Percentiles rank a stretch among this genome's conserved stretches.
Conservation (phyloP, 176 grass and related monocot species). For the Thalia dealbata region DNA sequence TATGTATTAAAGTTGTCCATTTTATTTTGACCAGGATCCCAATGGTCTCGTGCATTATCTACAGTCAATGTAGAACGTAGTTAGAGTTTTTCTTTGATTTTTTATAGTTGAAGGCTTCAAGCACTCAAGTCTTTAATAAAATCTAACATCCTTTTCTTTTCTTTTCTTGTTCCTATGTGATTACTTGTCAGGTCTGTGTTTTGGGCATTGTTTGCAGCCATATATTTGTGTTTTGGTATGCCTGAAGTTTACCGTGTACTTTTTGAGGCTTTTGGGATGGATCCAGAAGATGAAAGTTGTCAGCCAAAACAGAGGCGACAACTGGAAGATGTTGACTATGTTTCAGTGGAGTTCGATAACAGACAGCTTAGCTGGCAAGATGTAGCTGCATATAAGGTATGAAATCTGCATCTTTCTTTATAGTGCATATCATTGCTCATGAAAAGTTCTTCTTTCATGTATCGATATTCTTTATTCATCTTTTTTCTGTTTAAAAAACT, state of each 20-base stretch:
- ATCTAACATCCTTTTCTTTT: background rate
- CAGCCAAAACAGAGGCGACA: slow-evolving; percentile 87
- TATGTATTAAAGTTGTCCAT: too few relatives aligned
- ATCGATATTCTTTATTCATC: background rate
- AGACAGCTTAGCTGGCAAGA: slow-evolving; percentile 77
- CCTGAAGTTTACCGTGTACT: slow-evolving; percentile 96
- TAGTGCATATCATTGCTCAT: background rate
- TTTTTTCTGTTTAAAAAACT: background rate
- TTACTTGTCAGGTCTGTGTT: slow-evolving; percentile 56
- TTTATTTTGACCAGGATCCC: background rate
- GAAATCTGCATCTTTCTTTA: slow-evolving; percentile 1
- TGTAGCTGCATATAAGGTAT: slow-evolving; percentile 78
- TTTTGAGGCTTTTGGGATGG: slow-evolving; percentile 94
- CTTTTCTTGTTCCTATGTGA: background rate
- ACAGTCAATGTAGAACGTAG: background rate
- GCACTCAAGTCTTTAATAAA: background rate
- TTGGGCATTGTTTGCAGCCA: slow-evolving; percentile 97
- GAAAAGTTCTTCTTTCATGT: background rate
- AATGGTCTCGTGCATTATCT: background rate
- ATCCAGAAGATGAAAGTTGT: slow-evolving; percentile 78
- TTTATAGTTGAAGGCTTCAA: background rate
- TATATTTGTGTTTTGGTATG: slow-evolving; percentile 99
- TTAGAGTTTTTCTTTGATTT: background rate
- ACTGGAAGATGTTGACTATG: slow-evolving; percentile 97
- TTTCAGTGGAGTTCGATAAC: slow-evolving; percentile 93